Conservation (phyloP, 2,329 filamentous ascomycete genomes). For the Fusarium sp. region DNA sequence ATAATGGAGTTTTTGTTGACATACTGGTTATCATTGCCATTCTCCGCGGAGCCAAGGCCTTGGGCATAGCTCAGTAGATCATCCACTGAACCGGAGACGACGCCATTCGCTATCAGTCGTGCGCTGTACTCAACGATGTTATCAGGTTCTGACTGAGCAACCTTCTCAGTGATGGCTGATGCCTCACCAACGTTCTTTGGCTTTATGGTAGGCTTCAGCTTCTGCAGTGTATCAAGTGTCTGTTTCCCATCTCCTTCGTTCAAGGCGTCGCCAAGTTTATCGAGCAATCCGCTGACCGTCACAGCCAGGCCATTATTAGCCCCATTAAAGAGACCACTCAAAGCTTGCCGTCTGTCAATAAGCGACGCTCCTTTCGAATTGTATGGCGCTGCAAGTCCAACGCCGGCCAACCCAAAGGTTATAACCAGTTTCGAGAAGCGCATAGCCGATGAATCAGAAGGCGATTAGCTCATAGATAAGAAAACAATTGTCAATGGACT, state of each 20-base stretch:
- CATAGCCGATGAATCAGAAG: background rate
- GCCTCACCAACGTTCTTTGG: background rate
- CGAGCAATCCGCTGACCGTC: background rate
- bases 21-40: background rate
- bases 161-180: background rate
- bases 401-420: background rate
- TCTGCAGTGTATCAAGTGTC: background rate
- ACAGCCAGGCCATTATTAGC: background rate
- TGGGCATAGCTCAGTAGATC: background rate
- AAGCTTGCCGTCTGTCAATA: background rate
- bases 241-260: background rate
- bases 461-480: fast-evolving
- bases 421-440: background rate
- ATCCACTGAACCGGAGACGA: background rate
- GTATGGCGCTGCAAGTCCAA: background rate
- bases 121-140: background rate
- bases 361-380: fast-evolving
- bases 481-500: background rate
- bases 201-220: background rate
- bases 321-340: background rate
- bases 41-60: background rate
- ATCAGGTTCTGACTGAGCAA: background rate
- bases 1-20: fast-evolving
- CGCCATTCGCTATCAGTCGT: background rate
- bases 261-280: background rate